These are phyloP conservation scores for Chytriomyces sp. DNA, from an alignment of 192 early-diverging fungal species.

Conservation along the genomic window DNA sequence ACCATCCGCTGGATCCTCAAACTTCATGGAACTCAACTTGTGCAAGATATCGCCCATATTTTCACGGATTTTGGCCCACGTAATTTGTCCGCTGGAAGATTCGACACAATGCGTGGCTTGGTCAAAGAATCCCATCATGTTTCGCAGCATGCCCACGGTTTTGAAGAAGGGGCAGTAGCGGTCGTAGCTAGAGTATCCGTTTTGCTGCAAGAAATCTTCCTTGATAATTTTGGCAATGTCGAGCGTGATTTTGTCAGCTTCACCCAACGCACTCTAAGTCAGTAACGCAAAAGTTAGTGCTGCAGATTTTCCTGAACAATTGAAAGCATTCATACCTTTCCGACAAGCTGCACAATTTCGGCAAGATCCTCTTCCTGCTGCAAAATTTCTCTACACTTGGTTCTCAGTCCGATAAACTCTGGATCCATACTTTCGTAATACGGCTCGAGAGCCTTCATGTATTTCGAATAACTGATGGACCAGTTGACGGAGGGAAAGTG, in stretches of 20 bases:
- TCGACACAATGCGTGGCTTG: conserved; percentile 95
- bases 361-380: conserved; percentile 98
- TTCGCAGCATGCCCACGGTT: conserved; percentile 97
- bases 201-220: conserved; percentile 99
- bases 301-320: neutral
- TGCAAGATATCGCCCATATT: conserved; percentile 89
- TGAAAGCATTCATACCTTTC: conserved; percentile 69
- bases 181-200: conserved; percentile 98
- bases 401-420: conserved; percentile 89
- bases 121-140: conserved; percentile 97
- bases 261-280: conserved; percentile 73
- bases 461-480: conserved; percentile 97
- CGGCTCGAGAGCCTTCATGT: conserved; percentile 95
- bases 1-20: conserved; percentile 98
- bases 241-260: conserved; percentile 99
- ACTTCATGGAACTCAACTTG: conserved; percentile 99
- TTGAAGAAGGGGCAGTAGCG: conserved; percentile 99
- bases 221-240: conserved; percentile 98
- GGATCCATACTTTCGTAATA: conserved; percentile 95
- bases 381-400: conserved; percentile 96
- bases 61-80: conserved; percentile 95
- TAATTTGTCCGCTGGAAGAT: conserved; percentile 82
- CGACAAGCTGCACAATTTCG: conserved; percentile 99
- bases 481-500: conserved; percentile 99
- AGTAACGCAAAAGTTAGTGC: neutral